A percentile compares a stretch with the other conserved stretches of the same genome.
Evolutionary conservation across 1,284 basidiomycete genomes (phyloP).

Genomic region (Melampsora americana): DNA sequence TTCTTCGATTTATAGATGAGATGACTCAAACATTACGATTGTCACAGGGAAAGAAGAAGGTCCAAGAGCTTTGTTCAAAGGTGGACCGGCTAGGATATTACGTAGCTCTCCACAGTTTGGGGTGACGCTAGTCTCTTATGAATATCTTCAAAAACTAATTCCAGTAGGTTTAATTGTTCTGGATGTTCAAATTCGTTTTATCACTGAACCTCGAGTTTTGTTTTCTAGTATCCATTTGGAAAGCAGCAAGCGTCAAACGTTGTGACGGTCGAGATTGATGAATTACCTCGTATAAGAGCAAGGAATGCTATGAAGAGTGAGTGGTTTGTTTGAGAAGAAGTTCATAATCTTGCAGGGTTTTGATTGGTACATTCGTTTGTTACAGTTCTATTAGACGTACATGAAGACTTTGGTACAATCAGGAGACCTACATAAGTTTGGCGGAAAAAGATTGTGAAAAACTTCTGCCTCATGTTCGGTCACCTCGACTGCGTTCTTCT

Average conservation of each 20-base stretch:
- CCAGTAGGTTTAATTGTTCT: conserved; percentile 56
- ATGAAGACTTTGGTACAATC: conserved; percentile 68
- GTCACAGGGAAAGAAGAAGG: conserved; percentile 66
- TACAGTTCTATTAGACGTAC: conserved; percentile 68
- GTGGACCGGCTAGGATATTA: conserved; percentile 83
- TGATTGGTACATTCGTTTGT: background rate
- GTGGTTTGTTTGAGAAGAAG: background rate
- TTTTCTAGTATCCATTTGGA: conserved; percentile 69
- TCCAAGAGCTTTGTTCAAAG: conserved; percentile 88
- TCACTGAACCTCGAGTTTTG: conserved; percentile 19
- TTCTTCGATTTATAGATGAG: background rate
- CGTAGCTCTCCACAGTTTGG: conserved; percentile 76
- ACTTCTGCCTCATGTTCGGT: too few relatives aligned
- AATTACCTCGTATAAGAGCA: conserved; percentile 79
- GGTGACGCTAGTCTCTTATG: conserved; percentile 85
- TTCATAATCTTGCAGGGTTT: background rate
- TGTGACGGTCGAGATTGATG: conserved; percentile 64
- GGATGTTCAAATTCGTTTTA: conserved; percentile 39
- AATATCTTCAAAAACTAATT: conserved; percentile 69
- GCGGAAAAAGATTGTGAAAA: background rate
- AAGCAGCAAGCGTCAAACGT: conserved; percentile 69
- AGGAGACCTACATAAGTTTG: conserved; percentile 10
- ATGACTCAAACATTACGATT: background rate
- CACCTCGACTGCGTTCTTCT: too few relatives aligned
- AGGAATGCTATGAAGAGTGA: conserved; percentile 80